A percentile compares a stretch with the other conserved stretches of the same genome.
phyloP scores from a whole-genome alignment of 768 basidiomycete species.

The Lepiota venenata region DNA sequence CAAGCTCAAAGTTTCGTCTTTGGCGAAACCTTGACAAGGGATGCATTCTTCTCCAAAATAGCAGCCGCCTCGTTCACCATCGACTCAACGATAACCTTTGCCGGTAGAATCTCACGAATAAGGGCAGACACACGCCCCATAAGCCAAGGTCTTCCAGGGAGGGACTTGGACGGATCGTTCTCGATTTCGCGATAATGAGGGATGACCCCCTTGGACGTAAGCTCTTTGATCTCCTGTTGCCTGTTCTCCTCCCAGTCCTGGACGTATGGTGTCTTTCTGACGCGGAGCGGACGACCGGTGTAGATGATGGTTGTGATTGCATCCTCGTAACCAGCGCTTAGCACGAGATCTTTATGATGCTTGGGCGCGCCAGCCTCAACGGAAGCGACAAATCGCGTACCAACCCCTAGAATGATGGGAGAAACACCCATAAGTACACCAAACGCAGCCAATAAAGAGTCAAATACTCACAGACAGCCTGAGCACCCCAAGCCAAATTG shows the following conservation, averaged over 20 bases:
- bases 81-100: constrained; percentile 76
- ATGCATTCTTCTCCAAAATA: constrained; percentile 31
- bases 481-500: constrained; percentile 85
- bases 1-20: constrained; percentile 47
- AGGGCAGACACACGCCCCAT: constrained; percentile 81
- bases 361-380: constrained; percentile 80
- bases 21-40: constrained; percentile 30
- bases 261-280: constrained; percentile 81
- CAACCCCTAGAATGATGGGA: constrained; percentile 59
- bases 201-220: constrained; percentile 81
- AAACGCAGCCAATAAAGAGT: not conserved
- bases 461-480: constrained; percentile 76
- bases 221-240: constrained; percentile 75
- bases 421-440: not conserved
- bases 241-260: constrained; percentile 79
- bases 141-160: constrained; percentile 68
- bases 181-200: constrained; percentile 70
- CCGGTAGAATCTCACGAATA: constrained; percentile 75
- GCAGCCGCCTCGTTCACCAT: constrained; percentile 53
- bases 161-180: constrained; percentile 77
- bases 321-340: constrained; percentile 74
- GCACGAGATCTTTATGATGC: constrained; percentile 76
- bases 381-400: constrained; percentile 83
- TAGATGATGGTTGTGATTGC: constrained; percentile 83
- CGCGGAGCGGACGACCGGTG: constrained; percentile 86